Base-by-base conservation (phyloP, 768 basidiomycete species). In the Zangia roseola region DNA sequence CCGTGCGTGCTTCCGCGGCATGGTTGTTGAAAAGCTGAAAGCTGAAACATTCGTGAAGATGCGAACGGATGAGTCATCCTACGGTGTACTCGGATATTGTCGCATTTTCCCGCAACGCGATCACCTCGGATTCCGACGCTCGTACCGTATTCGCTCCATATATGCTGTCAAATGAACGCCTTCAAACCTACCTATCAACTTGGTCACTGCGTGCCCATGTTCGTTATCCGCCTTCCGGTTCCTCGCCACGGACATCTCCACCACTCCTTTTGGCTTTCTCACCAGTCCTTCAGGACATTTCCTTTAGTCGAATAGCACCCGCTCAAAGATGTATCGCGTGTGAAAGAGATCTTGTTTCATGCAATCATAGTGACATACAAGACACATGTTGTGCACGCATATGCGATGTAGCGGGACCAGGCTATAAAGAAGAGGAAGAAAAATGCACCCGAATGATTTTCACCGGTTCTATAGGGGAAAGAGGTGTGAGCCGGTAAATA, bases 401-500 rank as follows among this genome's bases (percentile, higher is more conserved):
- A 49, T n/a, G 28, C 28, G 42, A 40, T 46, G 39, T 23, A 44
- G 41, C n/a, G n/a, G 40, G 17, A 19, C 12, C 28, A 44, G 23
- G 17, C 41, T 38, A 37, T 17, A 43, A 8, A 31, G 13, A 17
- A 41, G 19, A 16, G 17, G 12, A 25, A 14, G 35, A 20, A 38
- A 40, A 39, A 35, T 10, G 14, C 6, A 40, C 40, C 8, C 19
- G 5, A 9, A 10, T 34, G 54, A 2, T 65, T 43, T 70, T 77
- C 65, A 77, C 69, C 76, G 76, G 66, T 75, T 77, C 76, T 77
- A 33, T 10, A 42, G 19, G 12, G n/a, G 19, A 9, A 16, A n/a
- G 2, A 13, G 3, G 44, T 2, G 21, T 42, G 50, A 38, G 30
- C 35, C 34, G n/a, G 31, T 6, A 31, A 16, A 16, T 6, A 21